Evolutionary conservation across 495 filamentous ascomycete species (phyloP).

Genomic region (Podospora pseudopauciseta): DNA sequence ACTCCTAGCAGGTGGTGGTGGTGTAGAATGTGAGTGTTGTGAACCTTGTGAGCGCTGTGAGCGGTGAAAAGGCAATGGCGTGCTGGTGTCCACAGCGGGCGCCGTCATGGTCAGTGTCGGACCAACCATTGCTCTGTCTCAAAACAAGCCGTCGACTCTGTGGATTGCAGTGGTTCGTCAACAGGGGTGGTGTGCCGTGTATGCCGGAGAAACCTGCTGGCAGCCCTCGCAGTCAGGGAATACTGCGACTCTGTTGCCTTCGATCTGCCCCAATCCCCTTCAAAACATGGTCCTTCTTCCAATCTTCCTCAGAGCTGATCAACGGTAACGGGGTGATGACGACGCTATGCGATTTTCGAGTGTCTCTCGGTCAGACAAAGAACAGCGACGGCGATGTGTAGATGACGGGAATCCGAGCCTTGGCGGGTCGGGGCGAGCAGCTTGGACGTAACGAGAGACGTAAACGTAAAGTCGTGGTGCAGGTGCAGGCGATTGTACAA

Average conservation of each 20-base stretch:
- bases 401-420: constrained; percentile 1
- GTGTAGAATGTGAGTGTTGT: constrained; percentile 32
- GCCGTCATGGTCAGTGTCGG: constrained; percentile 40
- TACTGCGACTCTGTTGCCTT: constrained; percentile 20
- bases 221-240: constrained; percentile 20
- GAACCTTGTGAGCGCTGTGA: constrained; percentile 21
- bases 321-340: constrained; percentile 9
- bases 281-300: constrained; percentile 10
- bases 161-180: constrained; percentile 20
- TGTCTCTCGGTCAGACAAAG: constrained; percentile 2
- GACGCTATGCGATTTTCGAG: background rate
- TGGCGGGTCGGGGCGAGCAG: background rate
- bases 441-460: background rate
- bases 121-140: constrained; percentile 39
- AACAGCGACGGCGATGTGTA: background rate
- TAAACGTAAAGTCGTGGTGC: constrained; percentile 1
- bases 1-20: constrained; percentile 26
- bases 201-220: constrained; percentile 21
- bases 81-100: constrained; percentile 38
- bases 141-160: constrained; percentile 11
- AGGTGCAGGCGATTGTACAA: background rate
- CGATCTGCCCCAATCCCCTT: constrained; percentile 10
- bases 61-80: constrained; percentile 31
- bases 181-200: constrained; percentile 18
- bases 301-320: background rate